Evolutionary conservation across 495 filamentous ascomycete species (phyloP).

Genomic region (Tuber melanosporum): DNA sequence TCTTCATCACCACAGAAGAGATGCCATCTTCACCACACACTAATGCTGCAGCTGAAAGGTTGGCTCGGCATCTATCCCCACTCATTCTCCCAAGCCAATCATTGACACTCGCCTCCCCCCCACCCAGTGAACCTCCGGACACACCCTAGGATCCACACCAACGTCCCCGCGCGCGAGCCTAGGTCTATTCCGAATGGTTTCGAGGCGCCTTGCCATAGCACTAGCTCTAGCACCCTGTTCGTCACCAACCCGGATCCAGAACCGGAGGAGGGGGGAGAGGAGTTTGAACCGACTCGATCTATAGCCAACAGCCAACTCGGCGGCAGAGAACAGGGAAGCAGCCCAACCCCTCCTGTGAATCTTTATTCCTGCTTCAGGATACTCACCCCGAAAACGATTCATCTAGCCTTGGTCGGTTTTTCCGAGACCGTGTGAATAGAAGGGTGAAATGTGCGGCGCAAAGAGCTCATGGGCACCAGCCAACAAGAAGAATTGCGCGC

Average conservation of each 20-base stretch:
- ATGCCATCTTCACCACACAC: neutral
- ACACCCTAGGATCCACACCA: neutral
- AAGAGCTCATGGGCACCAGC: neutral
- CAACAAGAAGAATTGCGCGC: neutral
- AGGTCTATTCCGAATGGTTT: neutral
- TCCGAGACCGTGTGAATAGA: neutral
- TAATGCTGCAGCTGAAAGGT: neutral
- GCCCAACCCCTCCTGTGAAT: neutral
- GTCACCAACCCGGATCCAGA: neutral
- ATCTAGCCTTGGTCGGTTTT: neutral
- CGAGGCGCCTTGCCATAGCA: neutral
- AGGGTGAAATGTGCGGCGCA: neutral
- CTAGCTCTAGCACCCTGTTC: neutral
- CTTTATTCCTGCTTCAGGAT: neutral
- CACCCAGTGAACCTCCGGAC: neutral
- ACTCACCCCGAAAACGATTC: neutral
- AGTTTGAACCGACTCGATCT: neutral
- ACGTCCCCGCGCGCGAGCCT: neutral
- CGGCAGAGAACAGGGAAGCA: neutral
- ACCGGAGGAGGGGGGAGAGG: neutral
- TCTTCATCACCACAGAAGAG: neutral
- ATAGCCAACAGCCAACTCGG: neutral
- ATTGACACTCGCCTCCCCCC: neutral
- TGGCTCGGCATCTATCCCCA: neutral
- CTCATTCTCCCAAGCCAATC: neutral